Conservation (phyloP, 495 filamentous ascomycete species). For the Neurospora hispaniola region DNA sequence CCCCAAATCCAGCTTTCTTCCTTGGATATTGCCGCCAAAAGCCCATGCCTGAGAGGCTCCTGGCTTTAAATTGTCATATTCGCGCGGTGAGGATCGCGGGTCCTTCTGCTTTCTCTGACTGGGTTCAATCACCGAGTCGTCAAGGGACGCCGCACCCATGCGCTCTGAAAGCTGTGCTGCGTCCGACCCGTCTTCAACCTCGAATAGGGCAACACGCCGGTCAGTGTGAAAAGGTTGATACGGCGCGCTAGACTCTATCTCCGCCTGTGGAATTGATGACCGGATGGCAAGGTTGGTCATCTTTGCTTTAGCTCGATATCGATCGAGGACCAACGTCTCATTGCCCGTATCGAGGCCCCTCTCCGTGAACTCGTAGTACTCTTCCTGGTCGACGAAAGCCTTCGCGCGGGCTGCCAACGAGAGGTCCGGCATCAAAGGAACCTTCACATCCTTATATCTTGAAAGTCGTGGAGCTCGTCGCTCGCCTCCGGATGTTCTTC, state of each 20-base stretch:
- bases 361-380: slow-evolving; percentile 37
- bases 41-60: slow-evolving; percentile 42
- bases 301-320: slow-evolving; percentile 15
- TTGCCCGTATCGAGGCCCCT: slow-evolving; percentile 31
- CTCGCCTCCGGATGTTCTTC: slow-evolving; percentile 26
- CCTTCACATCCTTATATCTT: slow-evolving; percentile 53
- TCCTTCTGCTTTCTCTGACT: slow-evolving; percentile 12
- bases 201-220: slow-evolving; percentile 58
- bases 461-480: slow-evolving; percentile 31
- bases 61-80: slow-evolving; percentile 1
- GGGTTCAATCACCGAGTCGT: slow-evolving; percentile 13
- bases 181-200: slow-evolving; percentile 33
- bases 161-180: slow-evolving; percentile 17
- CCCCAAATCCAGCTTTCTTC: slow-evolving; percentile 52
- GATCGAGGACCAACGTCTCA: slow-evolving; percentile 33
- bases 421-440: slow-evolving; percentile 47
- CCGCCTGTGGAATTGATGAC: slow-evolving; percentile 66
- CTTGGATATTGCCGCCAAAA: slow-evolving; percentile 55
- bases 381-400: slow-evolving; percentile 35
- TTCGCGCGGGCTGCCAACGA: slow-evolving; percentile 31
- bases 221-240: slow-evolving; percentile 91
- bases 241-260: slow-evolving; percentile 85
- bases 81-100: background rate
- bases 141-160: slow-evolving; percentile 18
- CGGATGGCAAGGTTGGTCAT: slow-evolving; percentile 28